Evolutionary conservation across 2,329 filamentous ascomycete species (phyloP), one percentile per base, ranked within the genome.

Genomic region (Trichoderma semiorbis): DNA sequence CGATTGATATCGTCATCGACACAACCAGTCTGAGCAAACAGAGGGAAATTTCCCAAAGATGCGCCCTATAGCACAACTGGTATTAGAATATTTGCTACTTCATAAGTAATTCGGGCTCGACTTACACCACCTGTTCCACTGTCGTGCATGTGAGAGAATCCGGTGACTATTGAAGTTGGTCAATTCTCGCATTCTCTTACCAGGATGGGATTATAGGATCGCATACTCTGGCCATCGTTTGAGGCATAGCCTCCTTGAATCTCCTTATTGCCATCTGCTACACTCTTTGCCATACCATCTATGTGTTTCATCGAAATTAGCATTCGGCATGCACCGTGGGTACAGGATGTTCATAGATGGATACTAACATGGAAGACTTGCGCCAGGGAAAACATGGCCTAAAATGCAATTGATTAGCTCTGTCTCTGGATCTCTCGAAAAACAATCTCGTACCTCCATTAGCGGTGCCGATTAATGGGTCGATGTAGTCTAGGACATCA

Each of bases 381-480:
- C 85, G 1, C 86, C 86, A 4, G 86, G 84, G 70, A 88, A 88
- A 7, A 88, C 86, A 81, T 88, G 74, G 12, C 74, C 74, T 75
- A 6, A 21, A 21, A 24, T 47, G 43, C 26, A 16, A 32, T 43
- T 18, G 3, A 32, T 55, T 30, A 72, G 26, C 7, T 4, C 1
- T 18, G 3, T 10, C 18, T 7, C 39, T 26, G 7, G 2, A 14
- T 32, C 3, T 6, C 1, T 10, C 11, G n/a, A 21, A 12, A 8
- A 16, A 5, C 8, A 7, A 12, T 21, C 50, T 26, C 16, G 11
- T 34, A 85, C 86, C 87, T 79, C 88, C 88, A 77, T 88, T 88
- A 32, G 81, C 81, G 1, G 88, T 89, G 6, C 89, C 89, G 75
- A 91, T 90, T 16, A 91, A 79, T 4, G 88, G 88, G 75, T 90